Base-by-base conservation (phyloP, 768 basidiomycete genomes). In the Suillus sp. region DNA sequence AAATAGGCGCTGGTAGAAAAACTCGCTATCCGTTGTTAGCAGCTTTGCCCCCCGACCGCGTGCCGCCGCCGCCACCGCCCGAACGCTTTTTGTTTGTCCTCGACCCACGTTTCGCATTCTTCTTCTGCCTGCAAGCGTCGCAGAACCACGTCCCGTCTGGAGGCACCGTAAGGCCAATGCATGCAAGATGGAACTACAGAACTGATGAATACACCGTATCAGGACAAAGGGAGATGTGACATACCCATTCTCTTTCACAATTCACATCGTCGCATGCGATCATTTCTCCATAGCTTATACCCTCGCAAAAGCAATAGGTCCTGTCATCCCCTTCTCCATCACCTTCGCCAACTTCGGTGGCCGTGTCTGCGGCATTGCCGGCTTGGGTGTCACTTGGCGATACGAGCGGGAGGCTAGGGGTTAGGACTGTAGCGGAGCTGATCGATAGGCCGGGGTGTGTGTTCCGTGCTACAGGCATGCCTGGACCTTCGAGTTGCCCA, bases 231-330 rank as follows among this genome's bases (percentile, higher is more conserved):
- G 60, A 40, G 60, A 59, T 60, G 60, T 61, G 53, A 68, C 92
- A 72, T 68, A 96, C 95, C 95, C 95, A 97, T 89, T 96, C 94
- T 63, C 82, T 81, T 68, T 89, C 86, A 77, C 95, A 96, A 51
- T 82, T 80, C 20, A 80, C 78, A 69, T 89, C 92, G 74, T 97
- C 95, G 74, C 95, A 97, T 27, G 89, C 95, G 69, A 97, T 92
- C 95, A 97, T 96, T 78, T 95, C 91, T 42, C 95, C 95, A 69
- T 90, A 95, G 70, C 92, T 94, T 64, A 87, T 83, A 20, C 90
- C 80, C 67, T 92, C 82, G 75, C 95, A 98, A 79, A 88, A 83
- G 77, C 95, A 98, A 72, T 98, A 96, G 16, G 83, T 82, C 69
- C 81, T 85, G 70, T 86, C 83, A 53, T 83, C 84, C 20, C 78